Base-by-base conservation (phyloP, 2,329 filamentous ascomycete genomes). In the Neophaeococcomyces mojaviensis region DNA sequence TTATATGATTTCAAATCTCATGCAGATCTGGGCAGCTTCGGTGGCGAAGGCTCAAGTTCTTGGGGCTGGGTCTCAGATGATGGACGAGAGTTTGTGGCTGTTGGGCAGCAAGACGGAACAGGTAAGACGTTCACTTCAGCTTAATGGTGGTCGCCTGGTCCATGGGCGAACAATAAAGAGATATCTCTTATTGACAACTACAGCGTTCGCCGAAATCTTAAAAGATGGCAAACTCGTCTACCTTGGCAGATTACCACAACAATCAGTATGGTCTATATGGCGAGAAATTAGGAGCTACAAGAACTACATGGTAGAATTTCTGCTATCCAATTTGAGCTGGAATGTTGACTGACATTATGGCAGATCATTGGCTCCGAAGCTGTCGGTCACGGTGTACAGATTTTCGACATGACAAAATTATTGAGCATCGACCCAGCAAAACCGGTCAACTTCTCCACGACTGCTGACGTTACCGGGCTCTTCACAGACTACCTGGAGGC, bases 351-450 rank as follows among this genome's bases (percentile, higher is more conserved):
- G n/a, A n/a, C n/a, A n/a, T n/a, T n/a, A n/a, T n/a, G n/a, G n/a
- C n/a, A n/a, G 42, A 55, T 64, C 46, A 66, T 68, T 47, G 66
- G 66, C n/a, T 61, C 62, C 10, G 70, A 73, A 51, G 70, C 73
- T 28, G 54, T 58, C 35, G 59, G 67, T 54, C 78, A 81, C 60
- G 73, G 74, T 28, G 71, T 82, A 38, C 78, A 81, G 61, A 71
- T 81, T 61, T 82, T 82, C 56, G 78, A 82, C 61, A 71, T 80
- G 73, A 71, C 67, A 55, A 79, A 74, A 64, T 64, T 78, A n/a
- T 64, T 75, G 44, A 62, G 63, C 31, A 58, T 77, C 48, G 64
- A 71, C 59, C 67, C 69, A 1, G 62, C 59, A 2, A 61, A 49
- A 19, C 71, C 66, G 4, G 62, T 59, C 13, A 66, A 58, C 33